Conservation (phyloP, 129 eudicot genomes). For the Helianthus tuberosus region DNA sequence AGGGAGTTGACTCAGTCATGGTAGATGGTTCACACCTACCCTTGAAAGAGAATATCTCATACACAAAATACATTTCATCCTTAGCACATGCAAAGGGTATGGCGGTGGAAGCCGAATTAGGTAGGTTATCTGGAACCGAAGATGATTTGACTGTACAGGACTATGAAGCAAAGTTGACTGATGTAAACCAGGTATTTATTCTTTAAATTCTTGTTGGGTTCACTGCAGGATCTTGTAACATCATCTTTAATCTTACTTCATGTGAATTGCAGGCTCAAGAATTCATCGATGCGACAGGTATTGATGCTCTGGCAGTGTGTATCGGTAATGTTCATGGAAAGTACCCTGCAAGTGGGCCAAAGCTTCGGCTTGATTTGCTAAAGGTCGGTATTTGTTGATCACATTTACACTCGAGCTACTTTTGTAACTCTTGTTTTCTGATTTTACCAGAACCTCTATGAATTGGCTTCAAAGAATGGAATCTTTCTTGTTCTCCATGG, state of each 20-base stretch:
- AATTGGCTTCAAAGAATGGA: conserved; percentile 64
- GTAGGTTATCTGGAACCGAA: conserved; percentile 96
- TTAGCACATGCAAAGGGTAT: conserved; percentile 75
- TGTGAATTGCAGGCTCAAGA: conserved; percentile 72
- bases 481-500: conserved; percentile 95
- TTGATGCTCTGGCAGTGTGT: conserved; percentile 98
- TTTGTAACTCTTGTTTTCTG: background rate
- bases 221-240: background rate
- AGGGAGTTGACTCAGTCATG: conserved; percentile 97
- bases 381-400: conserved; percentile 48
- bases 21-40: conserved; percentile 95
- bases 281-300: conserved; percentile 82
- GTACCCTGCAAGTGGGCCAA: conserved; percentile 92
- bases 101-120: conserved; percentile 93
- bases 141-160: conserved; percentile 94
- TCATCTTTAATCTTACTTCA: conserved; percentile 3
- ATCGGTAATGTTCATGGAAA: conserved; percentile 99
- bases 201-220: background rate
- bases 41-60: conserved; percentile 70
- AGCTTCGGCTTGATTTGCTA: conserved; percentile 87
- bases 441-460: conserved; percentile 62
- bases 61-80: conserved; percentile 68
- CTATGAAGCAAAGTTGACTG: conserved; percentile 87
- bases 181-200: conserved; percentile 67
- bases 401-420: background rate